A percentile compares a stretch with the other conserved stretches of the same genome.
Evolutionary conservation across 768 basidiomycete species (phyloP).

Genomic region (Daedalea quercina): DNA sequence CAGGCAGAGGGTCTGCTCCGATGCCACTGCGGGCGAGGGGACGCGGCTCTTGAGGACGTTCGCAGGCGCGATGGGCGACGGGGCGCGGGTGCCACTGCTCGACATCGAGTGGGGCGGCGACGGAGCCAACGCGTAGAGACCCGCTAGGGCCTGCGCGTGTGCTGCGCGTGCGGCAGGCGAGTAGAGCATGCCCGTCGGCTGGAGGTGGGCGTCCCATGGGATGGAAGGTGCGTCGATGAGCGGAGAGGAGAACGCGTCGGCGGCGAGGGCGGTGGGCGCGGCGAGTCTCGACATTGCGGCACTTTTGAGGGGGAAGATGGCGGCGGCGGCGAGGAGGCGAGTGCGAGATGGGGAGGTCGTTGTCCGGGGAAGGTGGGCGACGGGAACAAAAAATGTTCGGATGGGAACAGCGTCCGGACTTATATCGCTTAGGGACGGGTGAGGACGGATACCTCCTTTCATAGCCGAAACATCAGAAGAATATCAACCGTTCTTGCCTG

Average conservation of each 20-base stretch:
- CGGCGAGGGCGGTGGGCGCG: slow-evolving; percentile 53
- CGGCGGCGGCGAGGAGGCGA: not conserved
- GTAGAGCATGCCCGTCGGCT: slow-evolving; percentile 21
- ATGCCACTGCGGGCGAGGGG: slow-evolving; percentile 38
- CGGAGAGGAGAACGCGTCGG: slow-evolving; percentile 55
- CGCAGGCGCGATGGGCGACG: slow-evolving; percentile 38
- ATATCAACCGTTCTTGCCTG: not conserved
- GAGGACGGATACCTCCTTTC: not conserved
- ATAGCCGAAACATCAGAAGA: not conserved
- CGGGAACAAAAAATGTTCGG: slow-evolving; percentile 1
- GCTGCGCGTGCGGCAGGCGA: slow-evolving; percentile 35
- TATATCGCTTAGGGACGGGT: slow-evolving; percentile 2
- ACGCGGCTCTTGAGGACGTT: slow-evolving; percentile 46
- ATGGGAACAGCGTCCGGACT: not conserved
- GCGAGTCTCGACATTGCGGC: slow-evolving; percentile 15
- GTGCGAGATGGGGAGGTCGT: not conserved
- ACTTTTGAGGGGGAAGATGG: not conserved
- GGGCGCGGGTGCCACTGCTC: slow-evolving; percentile 19
- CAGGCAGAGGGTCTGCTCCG: slow-evolving; percentile 48
- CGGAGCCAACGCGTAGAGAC: slow-evolving; percentile 36
- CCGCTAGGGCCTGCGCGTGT: slow-evolving; percentile 25
- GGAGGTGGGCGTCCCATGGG: slow-evolving; percentile 38
- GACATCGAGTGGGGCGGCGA: slow-evolving; percentile 35
- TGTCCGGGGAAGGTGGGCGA: not conserved
- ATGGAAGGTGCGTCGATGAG: slow-evolving; percentile 34